A percentile compares a stretch with the other conserved stretches of the same genome.
Evolutionary conservation across 163 green algal species (phyloP).

Genomic region (Chlorella variabilis): DNA sequence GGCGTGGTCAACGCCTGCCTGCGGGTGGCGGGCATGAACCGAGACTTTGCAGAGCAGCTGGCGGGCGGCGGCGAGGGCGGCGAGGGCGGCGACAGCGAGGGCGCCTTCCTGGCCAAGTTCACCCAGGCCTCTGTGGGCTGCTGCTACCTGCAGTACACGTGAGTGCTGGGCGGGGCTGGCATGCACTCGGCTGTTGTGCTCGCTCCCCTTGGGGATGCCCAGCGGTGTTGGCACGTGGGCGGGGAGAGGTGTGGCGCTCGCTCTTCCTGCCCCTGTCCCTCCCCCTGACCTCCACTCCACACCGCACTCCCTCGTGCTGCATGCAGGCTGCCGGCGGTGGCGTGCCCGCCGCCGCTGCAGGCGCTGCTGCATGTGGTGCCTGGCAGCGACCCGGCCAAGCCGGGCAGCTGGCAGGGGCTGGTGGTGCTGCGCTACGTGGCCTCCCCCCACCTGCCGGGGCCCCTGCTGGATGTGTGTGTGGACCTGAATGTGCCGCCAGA

Average conservation of each 20-base stretch:
- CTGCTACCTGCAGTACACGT: slow-evolving; percentile 51
- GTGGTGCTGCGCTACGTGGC: slow-evolving; percentile 48
- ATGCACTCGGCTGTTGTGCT: not conserved
- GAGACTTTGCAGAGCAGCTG: slow-evolving; percentile 15
- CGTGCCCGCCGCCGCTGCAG: slow-evolving; percentile 54
- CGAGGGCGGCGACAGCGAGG: not conserved
- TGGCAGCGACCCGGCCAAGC: slow-evolving; percentile 1
- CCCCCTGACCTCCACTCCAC: not conserved
- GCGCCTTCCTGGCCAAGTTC: slow-evolving; percentile 36
- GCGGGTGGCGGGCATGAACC: slow-evolving; percentile 24
- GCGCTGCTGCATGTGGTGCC: slow-evolving; percentile 41
- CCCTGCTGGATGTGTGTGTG: slow-evolving; percentile 47
- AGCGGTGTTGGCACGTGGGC: too few species aligned
- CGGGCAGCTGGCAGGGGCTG: slow-evolving; percentile 38
- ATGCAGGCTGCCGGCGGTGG: slow-evolving; percentile 54
- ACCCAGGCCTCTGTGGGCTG: slow-evolving; percentile 26
- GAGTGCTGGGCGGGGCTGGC: not conserved
- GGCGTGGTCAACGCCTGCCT: slow-evolving; percentile 38
- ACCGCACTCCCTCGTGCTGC: not conserved
- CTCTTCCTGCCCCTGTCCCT: too few species aligned
- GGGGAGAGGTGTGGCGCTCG: too few species aligned
- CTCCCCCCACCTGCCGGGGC: slow-evolving; percentile 28
- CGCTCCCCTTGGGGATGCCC: too few species aligned
- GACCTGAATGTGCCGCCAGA: slow-evolving; percentile 53
- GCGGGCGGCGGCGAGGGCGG: slow-evolving; percentile 1